These are phyloP conservation scores for Ogataea nakhonphanomensis DNA, from an alignment of 805 yeast genomes.

Conservation along the genomic window DNA sequence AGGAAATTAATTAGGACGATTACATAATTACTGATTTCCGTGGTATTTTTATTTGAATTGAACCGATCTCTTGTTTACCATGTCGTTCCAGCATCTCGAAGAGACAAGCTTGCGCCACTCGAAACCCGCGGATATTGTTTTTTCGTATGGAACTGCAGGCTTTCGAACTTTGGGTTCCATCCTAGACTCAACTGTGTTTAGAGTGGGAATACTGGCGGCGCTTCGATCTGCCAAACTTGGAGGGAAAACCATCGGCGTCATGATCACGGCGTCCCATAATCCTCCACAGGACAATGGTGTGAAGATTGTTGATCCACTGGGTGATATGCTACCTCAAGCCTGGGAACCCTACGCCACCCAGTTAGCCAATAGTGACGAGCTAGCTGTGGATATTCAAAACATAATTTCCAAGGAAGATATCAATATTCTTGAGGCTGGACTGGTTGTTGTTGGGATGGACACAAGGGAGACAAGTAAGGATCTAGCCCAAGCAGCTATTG, in stretches of 20 bases:
- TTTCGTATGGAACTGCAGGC: slow-evolving; percentile 95
- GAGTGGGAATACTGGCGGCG: slow-evolving; percentile 79
- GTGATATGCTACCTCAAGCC: slow-evolving; percentile 76
- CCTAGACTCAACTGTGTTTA: slow-evolving; percentile 77
- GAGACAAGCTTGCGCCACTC: slow-evolving; percentile 31
- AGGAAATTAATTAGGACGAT: neutral
- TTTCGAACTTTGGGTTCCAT: slow-evolving; percentile 71
- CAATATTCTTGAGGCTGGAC: slow-evolving; percentile 39
- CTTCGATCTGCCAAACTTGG: slow-evolving; percentile 70
- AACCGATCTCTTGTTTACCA: neutral
- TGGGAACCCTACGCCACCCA: slow-evolving; percentile 86
- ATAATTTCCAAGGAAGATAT: slow-evolving; percentile 44
- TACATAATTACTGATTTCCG: neutral
- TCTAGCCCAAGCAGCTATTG: slow-evolving; percentile 54
- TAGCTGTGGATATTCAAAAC: slow-evolving; percentile 36
- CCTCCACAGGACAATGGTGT: slow-evolving; percentile 92
- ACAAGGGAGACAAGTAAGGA: slow-evolving; percentile 81
- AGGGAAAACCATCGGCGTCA: slow-evolving; percentile 81
- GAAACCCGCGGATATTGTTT: slow-evolving; percentile 42
- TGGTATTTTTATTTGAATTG: neutral
- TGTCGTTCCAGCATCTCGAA: slow-evolving; percentile 1
- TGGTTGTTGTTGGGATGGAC: slow-evolving; percentile 75
- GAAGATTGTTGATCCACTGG: slow-evolving; percentile 89
- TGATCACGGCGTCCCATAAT: slow-evolving; percentile 95
- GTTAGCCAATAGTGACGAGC: slow-evolving; percentile 65